Evolutionary conservation across 495 filamentous ascomycete genomes (phyloP).

Genomic region (Penicillium subrubescens): DNA sequence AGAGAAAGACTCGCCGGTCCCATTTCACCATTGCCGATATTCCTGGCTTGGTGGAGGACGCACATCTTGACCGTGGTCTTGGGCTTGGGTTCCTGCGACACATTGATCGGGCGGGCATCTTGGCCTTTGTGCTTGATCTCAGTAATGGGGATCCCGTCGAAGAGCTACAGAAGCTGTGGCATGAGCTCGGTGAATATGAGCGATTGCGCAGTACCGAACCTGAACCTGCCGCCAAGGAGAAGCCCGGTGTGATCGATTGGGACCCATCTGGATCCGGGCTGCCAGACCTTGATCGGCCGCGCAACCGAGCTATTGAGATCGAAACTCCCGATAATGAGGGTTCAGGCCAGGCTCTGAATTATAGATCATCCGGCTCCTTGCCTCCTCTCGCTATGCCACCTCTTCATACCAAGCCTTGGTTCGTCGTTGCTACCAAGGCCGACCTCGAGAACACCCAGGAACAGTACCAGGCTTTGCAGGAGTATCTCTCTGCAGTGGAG

Average conservation of each 20-base stretch:
- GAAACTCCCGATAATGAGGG: slow-evolving; percentile 25
- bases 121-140: slow-evolving; percentile 93
- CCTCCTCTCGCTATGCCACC: slow-evolving; percentile 53
- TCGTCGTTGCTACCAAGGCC: slow-evolving; percentile 94
- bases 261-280: slow-evolving; percentile 25
- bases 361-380: slow-evolving; percentile 22
- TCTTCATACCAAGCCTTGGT: slow-evolving; percentile 90
- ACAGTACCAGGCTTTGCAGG: slow-evolving; percentile 69
- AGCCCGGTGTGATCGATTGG: slow-evolving; percentile 37
- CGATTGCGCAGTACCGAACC: slow-evolving; percentile 63
- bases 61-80: slow-evolving; percentile 88
- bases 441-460: slow-evolving; percentile 78
- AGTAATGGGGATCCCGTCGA: slow-evolving; percentile 74
- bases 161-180: slow-evolving; percentile 81
- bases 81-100: slow-evolving; percentile 92
- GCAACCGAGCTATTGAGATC: slow-evolving; percentile 8
- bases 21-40: slow-evolving; percentile 95
- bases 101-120: slow-evolving; percentile 86
- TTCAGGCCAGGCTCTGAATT: slow-evolving; percentile 10
- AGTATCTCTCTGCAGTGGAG: slow-evolving; percentile 65
- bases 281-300: slow-evolving; percentile 24
- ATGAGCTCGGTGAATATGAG: slow-evolving; percentile 85
- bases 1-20: slow-evolving; percentile 52
- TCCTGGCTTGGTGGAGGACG: slow-evolving; percentile 85
- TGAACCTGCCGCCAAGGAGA: slow-evolving; percentile 48